These are phyloP conservation scores for Fusarium avenaceum DNA, from an alignment of 2,329 filamentous ascomycete genomes.

Conservation along the genomic window DNA sequence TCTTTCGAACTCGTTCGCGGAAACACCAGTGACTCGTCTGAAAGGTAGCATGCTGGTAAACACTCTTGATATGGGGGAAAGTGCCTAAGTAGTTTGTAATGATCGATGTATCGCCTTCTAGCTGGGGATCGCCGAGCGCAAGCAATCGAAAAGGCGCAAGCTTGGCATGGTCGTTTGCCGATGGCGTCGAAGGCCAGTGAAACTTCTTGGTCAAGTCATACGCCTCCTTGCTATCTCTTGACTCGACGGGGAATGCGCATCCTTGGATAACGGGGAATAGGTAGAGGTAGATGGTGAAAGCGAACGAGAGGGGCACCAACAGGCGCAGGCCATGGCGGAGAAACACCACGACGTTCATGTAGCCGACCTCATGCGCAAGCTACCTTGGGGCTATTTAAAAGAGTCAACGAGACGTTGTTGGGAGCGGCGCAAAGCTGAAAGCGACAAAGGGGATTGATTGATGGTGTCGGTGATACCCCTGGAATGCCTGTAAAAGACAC, in stretches of 20 bases:
- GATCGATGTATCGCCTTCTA: constrained; percentile 91
- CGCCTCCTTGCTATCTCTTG: constrained; percentile 52
- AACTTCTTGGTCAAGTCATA: constrained; percentile 56
- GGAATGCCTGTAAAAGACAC: constrained; percentile 29
- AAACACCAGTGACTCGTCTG: constrained; percentile 61
- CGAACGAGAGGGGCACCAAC: constrained; percentile 72
- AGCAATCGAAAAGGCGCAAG: constrained; percentile 86
- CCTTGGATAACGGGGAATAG: constrained; percentile 84
- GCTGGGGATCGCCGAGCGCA: constrained; percentile 89
- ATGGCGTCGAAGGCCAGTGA: constrained; percentile 56
- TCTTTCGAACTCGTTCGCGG: constrained; percentile 65
- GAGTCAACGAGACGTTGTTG: constrained; percentile 22
- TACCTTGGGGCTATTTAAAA: constrained; percentile 15
- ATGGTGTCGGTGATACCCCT: constrained; percentile 22
- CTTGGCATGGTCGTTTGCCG: constrained; percentile 44
- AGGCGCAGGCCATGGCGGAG: constrained; percentile 70
- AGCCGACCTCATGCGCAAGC: constrained; percentile 56
- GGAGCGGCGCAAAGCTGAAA: constrained; percentile 23
- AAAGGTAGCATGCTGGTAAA: constrained; percentile 63
- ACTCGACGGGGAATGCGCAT: constrained; percentile 81
- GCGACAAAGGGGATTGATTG: constrained; percentile 25
- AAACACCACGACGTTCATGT: constrained; percentile 67
- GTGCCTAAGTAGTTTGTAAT: constrained; percentile 67
- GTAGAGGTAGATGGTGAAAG: constrained; percentile 84
- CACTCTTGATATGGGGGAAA: constrained; percentile 66